Base-by-base conservation (phyloP, 441 rosid genomes). In the Pelargonium australe region DNA sequence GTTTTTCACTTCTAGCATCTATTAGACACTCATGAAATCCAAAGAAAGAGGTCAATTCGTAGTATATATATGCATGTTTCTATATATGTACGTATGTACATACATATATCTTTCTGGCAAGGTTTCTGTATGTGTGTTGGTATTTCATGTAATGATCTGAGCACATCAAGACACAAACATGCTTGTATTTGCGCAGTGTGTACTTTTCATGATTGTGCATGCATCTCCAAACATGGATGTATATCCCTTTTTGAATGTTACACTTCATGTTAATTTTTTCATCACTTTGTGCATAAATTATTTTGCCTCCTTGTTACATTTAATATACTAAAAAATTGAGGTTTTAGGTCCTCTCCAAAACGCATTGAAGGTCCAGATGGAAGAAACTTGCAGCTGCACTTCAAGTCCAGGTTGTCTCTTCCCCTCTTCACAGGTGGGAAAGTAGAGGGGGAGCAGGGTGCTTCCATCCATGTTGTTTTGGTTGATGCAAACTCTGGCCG, bases 371-470 rank as follows among this genome's bases (percentile, higher is more conserved):
- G 95, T 72, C 92, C 89, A 0, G 90, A 83, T 86, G 97, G 98
- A 64, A 69, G 86, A 63, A 90, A 83, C 67, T 76, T 95, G 70
- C 91, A 83, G 82, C 75, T 92, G 69, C 86, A 80, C 73, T 92
- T 95, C 74, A 87, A 84, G 79, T 86, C 98, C 63, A 89, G 93
- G 83, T 71, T 92, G 80, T 87, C 98, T 66, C 99, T 92, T 76
- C 99, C 98, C 7, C 91, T 95, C 72, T 95, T 88, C 80, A 95
- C 99, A 0, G 99, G 99, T 51, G 99, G 99, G 55, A 92, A 86
- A 81, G 97, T 95, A 23, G 99, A 95, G 78, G 99, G 99, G 63
- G 99, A 95, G 78, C 98, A 92, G 72, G 98, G 99, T 76, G 98
- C 96, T 70, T 84, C 98, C n/a, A 87, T 95, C 73, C 99, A 95